Evolutionary conservation across 1,284 basidiomycete species (phyloP).

Genomic region (Ustilago esculenta): DNA sequence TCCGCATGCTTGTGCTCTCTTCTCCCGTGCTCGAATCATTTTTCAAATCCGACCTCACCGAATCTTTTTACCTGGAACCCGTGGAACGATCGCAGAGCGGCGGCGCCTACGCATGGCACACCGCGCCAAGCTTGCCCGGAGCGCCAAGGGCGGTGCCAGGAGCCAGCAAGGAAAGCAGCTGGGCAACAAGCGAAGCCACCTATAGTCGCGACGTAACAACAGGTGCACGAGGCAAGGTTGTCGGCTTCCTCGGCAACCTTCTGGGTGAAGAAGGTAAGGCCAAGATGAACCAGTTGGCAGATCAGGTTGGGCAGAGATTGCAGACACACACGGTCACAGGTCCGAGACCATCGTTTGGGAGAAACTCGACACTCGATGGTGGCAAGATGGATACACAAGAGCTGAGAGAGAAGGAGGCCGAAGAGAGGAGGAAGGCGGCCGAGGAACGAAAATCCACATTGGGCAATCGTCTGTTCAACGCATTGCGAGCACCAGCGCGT

Average conservation of each 20-base stretch:
- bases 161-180: slow-evolving; percentile 48
- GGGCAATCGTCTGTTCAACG: slow-evolving; percentile 50
- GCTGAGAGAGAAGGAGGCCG: slow-evolving; percentile 49
- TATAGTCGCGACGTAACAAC: slow-evolving; percentile 63
- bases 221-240: slow-evolving; percentile 59
- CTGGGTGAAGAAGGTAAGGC: slow-evolving; percentile 65
- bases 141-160: slow-evolving; percentile 49
- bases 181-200: slow-evolving; percentile 53
- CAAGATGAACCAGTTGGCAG: slow-evolving; percentile 63
- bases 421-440: slow-evolving; percentile 26
- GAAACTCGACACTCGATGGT: slow-evolving; percentile 44
- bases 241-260: slow-evolving; percentile 64
- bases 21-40: slow-evolving; percentile 62
- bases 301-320: slow-evolving; percentile 60
- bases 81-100: slow-evolving; percentile 59
- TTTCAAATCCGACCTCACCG: slow-evolving; percentile 62
- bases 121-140: slow-evolving; percentile 53
- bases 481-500: slow-evolving; percentile 26
- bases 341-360: slow-evolving; percentile 61
- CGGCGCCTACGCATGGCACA: slow-evolving; percentile 62
- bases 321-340: slow-evolving; percentile 64
- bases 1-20: slow-evolving; percentile 62
- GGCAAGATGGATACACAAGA: slow-evolving; percentile 52
- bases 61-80: slow-evolving; percentile 61
- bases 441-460: slow-evolving; percentile 39